Percentiles rank a stretch among this genome's conserved stretches.
Evolutionary conservation across 2,329 filamentous ascomycete genomes (phyloP).

Genomic region (Ampelomyces quisqualis): DNA sequence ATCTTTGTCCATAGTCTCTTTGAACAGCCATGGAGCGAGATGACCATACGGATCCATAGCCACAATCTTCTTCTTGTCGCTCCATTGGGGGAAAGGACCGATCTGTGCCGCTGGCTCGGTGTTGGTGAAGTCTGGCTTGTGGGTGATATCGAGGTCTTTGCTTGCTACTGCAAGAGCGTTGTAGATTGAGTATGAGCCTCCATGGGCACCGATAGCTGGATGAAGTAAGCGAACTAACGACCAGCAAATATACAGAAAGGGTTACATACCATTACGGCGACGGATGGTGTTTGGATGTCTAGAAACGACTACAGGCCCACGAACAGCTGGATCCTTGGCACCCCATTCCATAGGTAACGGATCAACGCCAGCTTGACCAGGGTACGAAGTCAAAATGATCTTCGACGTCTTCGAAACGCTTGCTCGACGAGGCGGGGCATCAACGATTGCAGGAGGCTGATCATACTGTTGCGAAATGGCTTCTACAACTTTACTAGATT

Average conservation of each 20-base stretch:
- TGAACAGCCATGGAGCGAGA: slow-evolving; percentile 79
- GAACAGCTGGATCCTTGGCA: slow-evolving; percentile 67
- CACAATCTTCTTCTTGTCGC: slow-evolving; percentile 88
- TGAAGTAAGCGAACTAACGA: slow-evolving; percentile 12
- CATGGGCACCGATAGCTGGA: slow-evolving; percentile 66
- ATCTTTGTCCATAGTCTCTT: slow-evolving; percentile 73
- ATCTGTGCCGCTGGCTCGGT: slow-evolving; percentile 90
- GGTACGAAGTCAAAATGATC: slow-evolving; percentile 79
- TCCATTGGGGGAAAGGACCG: slow-evolving; percentile 87
- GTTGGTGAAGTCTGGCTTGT: slow-evolving; percentile 76
- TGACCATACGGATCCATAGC: slow-evolving; percentile 96
- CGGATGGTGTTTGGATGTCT: slow-evolving; percentile 73
- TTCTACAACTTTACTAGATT: slow-evolving; percentile 39
- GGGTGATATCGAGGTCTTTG: slow-evolving; percentile 80
- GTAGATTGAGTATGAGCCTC: slow-evolving; percentile 95
- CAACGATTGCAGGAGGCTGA: slow-evolving; percentile 33
- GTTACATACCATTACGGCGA: slow-evolving; percentile 68
- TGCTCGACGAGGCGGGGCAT: slow-evolving; percentile 41
- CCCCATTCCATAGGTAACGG: slow-evolving; percentile 91
- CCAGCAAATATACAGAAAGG: neutral
- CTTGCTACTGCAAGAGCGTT: slow-evolving; percentile 90
- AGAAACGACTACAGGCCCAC: slow-evolving; percentile 88
- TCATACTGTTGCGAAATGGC: slow-evolving; percentile 46
- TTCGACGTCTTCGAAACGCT: slow-evolving; percentile 56
- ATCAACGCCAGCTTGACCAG: slow-evolving; percentile 89